Evolutionary conservation across 2,329 filamentous ascomycete genomes (phyloP).

Genomic region (Thelonectria olida): DNA sequence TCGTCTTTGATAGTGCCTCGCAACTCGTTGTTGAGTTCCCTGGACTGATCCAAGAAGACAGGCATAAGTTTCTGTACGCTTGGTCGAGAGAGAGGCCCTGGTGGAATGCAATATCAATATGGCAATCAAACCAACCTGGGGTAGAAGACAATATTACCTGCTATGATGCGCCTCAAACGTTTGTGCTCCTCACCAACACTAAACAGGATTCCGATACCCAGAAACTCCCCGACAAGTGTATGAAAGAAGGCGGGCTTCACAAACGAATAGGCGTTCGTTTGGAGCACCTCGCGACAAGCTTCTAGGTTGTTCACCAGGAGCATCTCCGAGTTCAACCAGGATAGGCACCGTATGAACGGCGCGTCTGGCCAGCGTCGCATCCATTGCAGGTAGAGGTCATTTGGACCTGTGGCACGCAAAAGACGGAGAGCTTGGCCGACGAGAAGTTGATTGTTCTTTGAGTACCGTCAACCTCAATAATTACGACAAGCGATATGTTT

Average conservation of each 20-base stretch:
- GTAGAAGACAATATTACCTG: not conserved
- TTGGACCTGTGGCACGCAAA: not conserved
- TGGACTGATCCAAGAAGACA: not conserved
- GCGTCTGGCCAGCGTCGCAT: conserved; percentile 21
- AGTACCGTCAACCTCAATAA: not conserved
- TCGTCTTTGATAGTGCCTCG: not conserved
- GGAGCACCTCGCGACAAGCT: conserved; percentile 22
- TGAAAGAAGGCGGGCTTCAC: conserved; percentile 25
- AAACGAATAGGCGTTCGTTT: conserved; percentile 18
- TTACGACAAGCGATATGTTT: not conserved
- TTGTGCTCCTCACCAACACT: conserved; percentile 25
- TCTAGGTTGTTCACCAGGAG: conserved; percentile 24
- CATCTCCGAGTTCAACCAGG: conserved; percentile 23
- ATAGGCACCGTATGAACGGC: conserved; percentile 20
- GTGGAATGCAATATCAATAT: not conserved
- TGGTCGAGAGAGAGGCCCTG: not conserved
- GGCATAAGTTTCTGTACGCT: not conserved
- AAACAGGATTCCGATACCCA: conserved; percentile 19
- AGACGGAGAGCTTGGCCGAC: not conserved
- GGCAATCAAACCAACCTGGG: not conserved
- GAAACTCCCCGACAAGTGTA: conserved; percentile 24
- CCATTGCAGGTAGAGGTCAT: conserved; percentile 9
- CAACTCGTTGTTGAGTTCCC: not conserved
- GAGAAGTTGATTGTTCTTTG: not conserved
- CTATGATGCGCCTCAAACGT: not conserved